Base-by-base conservation (phyloP, 2,329 filamentous ascomycete species). In the Trichoderma sp. region DNA sequence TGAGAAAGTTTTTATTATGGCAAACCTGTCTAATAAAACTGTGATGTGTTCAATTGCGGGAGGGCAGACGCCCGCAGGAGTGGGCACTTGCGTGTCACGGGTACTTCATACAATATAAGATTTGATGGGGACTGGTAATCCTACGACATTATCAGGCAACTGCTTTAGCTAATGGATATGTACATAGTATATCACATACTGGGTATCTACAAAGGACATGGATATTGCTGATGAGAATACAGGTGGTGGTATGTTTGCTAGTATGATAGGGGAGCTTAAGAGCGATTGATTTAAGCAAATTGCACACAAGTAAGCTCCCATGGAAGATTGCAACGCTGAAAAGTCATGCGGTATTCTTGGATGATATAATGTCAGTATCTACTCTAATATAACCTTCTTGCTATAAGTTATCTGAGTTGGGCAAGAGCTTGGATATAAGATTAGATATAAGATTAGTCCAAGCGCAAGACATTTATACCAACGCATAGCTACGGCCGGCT, bases 301-400 rank as follows among this genome's bases (percentile, higher is more conserved):
- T 22, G 22, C 19, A 12, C 22, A 10, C 42, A 22, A 48, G 2
- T 48, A 48, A 6, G 13, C 0, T 48, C 1, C 42, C 3, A 22
- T 22, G 42, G 4, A 22, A 13, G 13, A 48, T 22, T n/a, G 13
- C 12, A 19, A 19, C 3, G 39, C 8, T 9, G 19, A 48, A 13
- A 22, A 10, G 42, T 10, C 39, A 45, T 19, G n/a, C 12, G 12
- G n/a, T n/a, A 1, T n/a, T 42, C n/a, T 9, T 42, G 19, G 8
- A n/a, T 45, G 1, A 19, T 4, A 2, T 45, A n/a, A 0, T n/a
- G 4, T 45, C 39, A 2, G n/a, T 12, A 1, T 2, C n/a, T 45
- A 45, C 4, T 45, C 9, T 19, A n/a, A n/a, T n/a, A n/a, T 19
- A 45, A 9, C n/a, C n/a, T 10, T 10, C 8, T 9, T 45, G 19